Base-by-base conservation (phyloP, 2,329 filamentous ascomycete species). In the Alternaria conjuncta region DNA sequence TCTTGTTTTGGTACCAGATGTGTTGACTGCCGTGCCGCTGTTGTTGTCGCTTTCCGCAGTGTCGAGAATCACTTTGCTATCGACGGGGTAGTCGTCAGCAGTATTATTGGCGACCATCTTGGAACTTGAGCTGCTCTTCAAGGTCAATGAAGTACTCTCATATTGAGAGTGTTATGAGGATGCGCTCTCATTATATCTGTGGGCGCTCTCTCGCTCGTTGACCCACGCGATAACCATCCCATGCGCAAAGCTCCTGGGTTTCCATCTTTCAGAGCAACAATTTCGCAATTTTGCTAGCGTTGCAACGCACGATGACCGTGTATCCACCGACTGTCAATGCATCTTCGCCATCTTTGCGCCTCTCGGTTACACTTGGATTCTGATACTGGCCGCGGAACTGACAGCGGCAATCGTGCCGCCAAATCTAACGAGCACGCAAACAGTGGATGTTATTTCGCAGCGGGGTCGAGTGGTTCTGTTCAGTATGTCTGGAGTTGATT, bases 41-140 rank as follows among this genome's bases (percentile, higher is more conserved):
- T 60, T 65, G 55, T 63, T 72, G 25, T 60, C 57, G 59, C 71
- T 75, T 8, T 61, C 65, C 9, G 56, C 65, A 11, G 70, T n/a
- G 46, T 71, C 62, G 28, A 57, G 49, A n/a, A 74, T 65, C 7
- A 63, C 51, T 55, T 77, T 77, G 11, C 67, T 61, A 43, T 65
- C 56, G 45, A 65, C 64, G 6, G 66, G 59, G 9, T 65, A n/a
- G 26, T 63, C 44, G 26, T 54, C 44, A 15, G 50, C 25, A 51
- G 63, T 10, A 44, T 57, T 49, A 6, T 43, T 61, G 18, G 50
- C 36, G 4, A 49, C 59, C 15, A 62, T 43, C 12, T 50, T 49
- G 25, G 55, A 32, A 21, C 44, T 56, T 18, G 63, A 53, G 58
- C 68, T 69, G 23, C 30, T 63, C 41, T 43, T 32, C 30, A 57